Conservation (phyloP, 1,284 basidiomycete species). For the Moesziomyces antarcticus region DNA sequence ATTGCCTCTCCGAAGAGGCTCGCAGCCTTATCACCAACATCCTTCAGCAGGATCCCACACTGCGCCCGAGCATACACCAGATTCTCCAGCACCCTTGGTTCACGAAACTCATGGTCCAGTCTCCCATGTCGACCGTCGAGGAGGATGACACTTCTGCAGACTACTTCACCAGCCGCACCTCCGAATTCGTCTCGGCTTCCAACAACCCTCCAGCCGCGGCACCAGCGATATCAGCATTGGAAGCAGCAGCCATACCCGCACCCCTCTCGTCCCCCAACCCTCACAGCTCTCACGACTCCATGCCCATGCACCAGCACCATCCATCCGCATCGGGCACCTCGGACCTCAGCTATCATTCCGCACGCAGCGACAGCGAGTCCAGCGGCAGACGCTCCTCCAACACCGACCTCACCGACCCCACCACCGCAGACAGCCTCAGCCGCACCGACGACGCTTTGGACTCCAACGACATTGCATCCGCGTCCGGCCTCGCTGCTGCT, state of each 20-base stretch:
- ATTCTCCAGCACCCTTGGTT: constrained; percentile 95
- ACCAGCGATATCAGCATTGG: neutral
- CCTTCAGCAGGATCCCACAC: constrained; percentile 80
- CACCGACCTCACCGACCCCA: constrained; percentile 50
- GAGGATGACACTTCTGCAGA: constrained; percentile 31
- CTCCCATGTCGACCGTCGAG: constrained; percentile 56
- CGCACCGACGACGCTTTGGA: constrained; percentile 16
- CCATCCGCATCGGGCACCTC: constrained; percentile 41
- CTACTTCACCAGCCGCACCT: constrained; percentile 20
- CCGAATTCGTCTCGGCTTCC: neutral
- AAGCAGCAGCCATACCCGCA: neutral
- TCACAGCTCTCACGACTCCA: neutral
- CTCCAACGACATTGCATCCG: neutral
- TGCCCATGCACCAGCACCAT: constrained; percentile 22
- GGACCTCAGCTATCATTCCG: constrained; percentile 56
- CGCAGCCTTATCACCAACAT: constrained; percentile 82
- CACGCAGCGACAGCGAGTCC: constrained; percentile 56
- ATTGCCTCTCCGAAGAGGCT: constrained; percentile 82
- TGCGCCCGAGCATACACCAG: constrained; percentile 82
- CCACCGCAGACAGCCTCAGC: constrained; percentile 42
- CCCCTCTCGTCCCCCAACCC: neutral
- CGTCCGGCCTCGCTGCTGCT: neutral
- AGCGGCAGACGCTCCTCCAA: constrained; percentile 55
- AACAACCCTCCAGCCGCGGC: neutral
- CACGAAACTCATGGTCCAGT: constrained; percentile 53